phyloP scores from a whole-genome alignment of 2,329 filamentous ascomycete genomes.

The Aspergillus sp. region DNA sequence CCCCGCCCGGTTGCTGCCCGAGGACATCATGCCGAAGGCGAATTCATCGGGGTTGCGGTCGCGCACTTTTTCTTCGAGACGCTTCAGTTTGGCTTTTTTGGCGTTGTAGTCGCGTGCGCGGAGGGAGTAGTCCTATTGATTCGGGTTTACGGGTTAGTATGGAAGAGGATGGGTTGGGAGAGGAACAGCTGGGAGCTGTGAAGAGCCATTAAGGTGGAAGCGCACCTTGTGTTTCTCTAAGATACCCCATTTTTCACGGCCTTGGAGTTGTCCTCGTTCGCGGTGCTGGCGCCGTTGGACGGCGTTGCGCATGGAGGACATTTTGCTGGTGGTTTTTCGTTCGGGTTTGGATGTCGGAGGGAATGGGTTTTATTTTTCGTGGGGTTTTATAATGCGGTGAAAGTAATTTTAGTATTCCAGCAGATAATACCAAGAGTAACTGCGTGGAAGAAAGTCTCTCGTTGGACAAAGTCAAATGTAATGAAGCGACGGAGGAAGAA shows the following conservation, averaged over 20 bases:
- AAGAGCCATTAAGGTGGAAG: neutral
- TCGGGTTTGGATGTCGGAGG: neutral
- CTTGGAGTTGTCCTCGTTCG: slow-evolving; percentile 82
- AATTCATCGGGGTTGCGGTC: slow-evolving; percentile 68
- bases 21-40: slow-evolving; percentile 63
- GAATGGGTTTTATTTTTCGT: neutral
- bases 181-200: neutral
- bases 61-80: slow-evolving; percentile 58
- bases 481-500: neutral
- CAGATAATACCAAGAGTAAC: neutral
- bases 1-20: slow-evolving; percentile 41
- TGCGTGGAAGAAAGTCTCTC: slow-evolving; percentile 6
- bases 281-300: slow-evolving; percentile 81
- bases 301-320: slow-evolving; percentile 61
- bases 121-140: slow-evolving; percentile 60
- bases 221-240: slow-evolving; percentile 90
- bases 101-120: slow-evolving; percentile 63
- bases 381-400: neutral
- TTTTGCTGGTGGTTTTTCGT: slow-evolving; percentile 26
- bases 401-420: neutral
- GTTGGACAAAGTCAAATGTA: neutral
- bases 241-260: slow-evolving; percentile 82
- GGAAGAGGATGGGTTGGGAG: no score
- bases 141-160: neutral
- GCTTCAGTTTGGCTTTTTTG: slow-evolving; percentile 60